Conservation (phyloP, 1,284 basidiomycete genomes). For the Malassezia restricta region DNA sequence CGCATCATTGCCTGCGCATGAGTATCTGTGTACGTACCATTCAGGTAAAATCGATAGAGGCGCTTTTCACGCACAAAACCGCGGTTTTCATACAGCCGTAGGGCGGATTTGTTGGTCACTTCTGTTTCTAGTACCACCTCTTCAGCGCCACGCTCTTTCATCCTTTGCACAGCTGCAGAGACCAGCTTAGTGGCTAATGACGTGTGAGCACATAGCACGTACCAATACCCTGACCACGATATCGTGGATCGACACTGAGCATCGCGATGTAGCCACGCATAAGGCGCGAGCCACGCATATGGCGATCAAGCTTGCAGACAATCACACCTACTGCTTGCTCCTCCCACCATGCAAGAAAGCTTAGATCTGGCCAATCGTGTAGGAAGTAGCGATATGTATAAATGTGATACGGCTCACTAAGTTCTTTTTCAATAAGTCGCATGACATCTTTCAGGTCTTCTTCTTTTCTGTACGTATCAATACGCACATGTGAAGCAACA, state of each 20-base stretch:
- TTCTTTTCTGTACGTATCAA: background rate
- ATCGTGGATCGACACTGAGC: slow-evolving; percentile 51
- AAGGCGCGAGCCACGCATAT: slow-evolving; percentile 52
- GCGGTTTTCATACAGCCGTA: slow-evolving; percentile 75
- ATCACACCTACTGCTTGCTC: slow-evolving; percentile 58
- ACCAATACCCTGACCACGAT: slow-evolving; percentile 65
- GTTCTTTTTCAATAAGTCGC: slow-evolving; percentile 37
- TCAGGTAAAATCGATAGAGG: slow-evolving; percentile 86
- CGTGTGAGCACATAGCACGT: slow-evolving; percentile 41
- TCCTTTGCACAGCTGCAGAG: slow-evolving; percentile 18
- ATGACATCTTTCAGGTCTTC: slow-evolving; percentile 22
- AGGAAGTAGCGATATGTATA: slow-evolving; percentile 62
- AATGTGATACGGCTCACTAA: slow-evolving; percentile 85
- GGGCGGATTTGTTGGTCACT: slow-evolving; percentile 74
- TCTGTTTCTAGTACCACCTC: slow-evolving; percentile 86
- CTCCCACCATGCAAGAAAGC: slow-evolving; percentile 59
- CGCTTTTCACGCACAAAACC: slow-evolving; percentile 95
- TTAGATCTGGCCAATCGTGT: slow-evolving; percentile 80
- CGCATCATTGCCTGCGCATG: slow-evolving; percentile 31
- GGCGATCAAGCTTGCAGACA: slow-evolving; percentile 85
- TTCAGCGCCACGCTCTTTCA: slow-evolving; percentile 11
- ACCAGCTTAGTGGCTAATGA: slow-evolving; percentile 51
- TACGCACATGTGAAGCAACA: background rate
- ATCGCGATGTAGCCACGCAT: slow-evolving; percentile 95
- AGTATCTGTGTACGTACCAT: slow-evolving; percentile 49